These are phyloP conservation scores for Ogataea thermomethanolica DNA, from an alignment of 805 yeast species.

Conservation along the genomic window DNA sequence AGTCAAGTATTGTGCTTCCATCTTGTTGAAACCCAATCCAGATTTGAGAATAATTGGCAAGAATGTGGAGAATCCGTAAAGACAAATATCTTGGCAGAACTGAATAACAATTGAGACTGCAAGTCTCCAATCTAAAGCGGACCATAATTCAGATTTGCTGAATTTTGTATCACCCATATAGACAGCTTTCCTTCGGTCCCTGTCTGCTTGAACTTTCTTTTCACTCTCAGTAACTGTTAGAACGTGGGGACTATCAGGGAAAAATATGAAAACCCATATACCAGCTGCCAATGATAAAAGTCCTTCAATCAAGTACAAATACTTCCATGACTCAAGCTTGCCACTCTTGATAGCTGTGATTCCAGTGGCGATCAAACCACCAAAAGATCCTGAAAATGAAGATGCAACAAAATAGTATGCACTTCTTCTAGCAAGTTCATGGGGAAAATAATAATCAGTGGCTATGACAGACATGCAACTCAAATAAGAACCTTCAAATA, in stretches of 20 bases:
- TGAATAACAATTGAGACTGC: constrained; percentile 11
- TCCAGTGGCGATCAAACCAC: constrained; percentile 35
- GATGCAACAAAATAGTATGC: constrained; percentile 36
- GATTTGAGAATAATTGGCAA: constrained; percentile 14
- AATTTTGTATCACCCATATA: constrained; percentile 8
- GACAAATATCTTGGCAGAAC: constrained; percentile 14
- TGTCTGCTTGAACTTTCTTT: constrained; percentile 3
- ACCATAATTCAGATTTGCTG: constrained; percentile 4
- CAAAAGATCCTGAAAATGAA: constrained; percentile 33
- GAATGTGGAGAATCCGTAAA: constrained; percentile 14
- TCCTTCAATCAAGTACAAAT: constrained; percentile 45
- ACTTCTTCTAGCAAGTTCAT: constrained; percentile 37
- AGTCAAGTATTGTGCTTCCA: constrained; percentile 15
- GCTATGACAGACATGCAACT: constrained; percentile 37
- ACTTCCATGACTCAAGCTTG: constrained; percentile 45
- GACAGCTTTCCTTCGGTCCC: neutral
- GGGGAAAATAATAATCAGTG: constrained; percentile 35
- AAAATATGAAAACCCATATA: constrained; percentile 4
- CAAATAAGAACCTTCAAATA: constrained; percentile 36
- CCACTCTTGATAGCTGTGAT: constrained; percentile 38
- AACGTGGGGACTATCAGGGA: constrained; percentile 4
- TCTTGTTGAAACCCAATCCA: constrained; percentile 11
- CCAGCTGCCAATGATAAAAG: constrained; percentile 18
- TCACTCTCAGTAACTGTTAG: constrained; percentile 3
- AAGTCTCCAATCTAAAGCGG: constrained; percentile 6